Percentiles rank a stretch among this genome's conserved stretches.
These are phyloP conservation scores for Tuber microsphaerosporum DNA, from an alignment of 495 filamentous ascomycete genomes.

Conservation along the genomic window DNA sequence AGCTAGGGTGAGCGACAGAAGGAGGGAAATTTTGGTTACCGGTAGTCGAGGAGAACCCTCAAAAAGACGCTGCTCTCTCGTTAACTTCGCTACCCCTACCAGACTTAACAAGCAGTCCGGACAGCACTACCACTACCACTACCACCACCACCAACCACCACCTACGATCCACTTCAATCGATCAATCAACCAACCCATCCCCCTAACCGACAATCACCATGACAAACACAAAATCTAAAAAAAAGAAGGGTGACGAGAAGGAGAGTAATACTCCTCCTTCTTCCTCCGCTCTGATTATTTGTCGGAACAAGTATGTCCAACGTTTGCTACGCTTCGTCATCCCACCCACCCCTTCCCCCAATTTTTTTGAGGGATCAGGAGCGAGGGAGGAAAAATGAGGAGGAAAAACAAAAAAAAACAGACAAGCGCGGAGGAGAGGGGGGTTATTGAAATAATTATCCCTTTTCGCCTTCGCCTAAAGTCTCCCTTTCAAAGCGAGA, in stretches of 20 bases:
- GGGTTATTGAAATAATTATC: not conserved
- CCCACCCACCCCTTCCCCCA: not conserved
- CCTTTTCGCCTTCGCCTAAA: slow-evolving; percentile 6
- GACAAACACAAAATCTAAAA: slow-evolving; percentile 22
- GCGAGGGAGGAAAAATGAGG: slow-evolving; percentile 6
- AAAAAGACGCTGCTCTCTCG: not conserved
- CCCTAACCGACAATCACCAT: slow-evolving; percentile 9
- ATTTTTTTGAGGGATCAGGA: not conserved
- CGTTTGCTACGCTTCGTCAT: not conserved
- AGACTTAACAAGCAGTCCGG: not conserved
- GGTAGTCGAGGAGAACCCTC: not conserved
- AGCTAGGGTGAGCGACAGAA: not conserved
- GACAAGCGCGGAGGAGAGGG: slow-evolving; percentile 2
- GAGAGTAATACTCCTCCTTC: slow-evolving; percentile 14
- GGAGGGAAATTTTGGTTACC: slow-evolving; percentile 7
- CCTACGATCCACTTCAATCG: not conserved
- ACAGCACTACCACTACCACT: slow-evolving; percentile 10
- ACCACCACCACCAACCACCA: not conserved
- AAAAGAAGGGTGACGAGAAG: slow-evolving; percentile 29
- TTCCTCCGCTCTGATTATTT: slow-evolving; percentile 53
- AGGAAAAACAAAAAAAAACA: not conserved
- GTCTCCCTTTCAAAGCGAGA: slow-evolving; percentile 12
- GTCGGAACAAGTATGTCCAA: slow-evolving; percentile 59
- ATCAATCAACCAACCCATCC: not conserved
- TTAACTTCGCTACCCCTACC: not conserved